Conservation (phyloP, 495 filamentous ascomycete genomes). For the Neurospora discreta region DNA sequence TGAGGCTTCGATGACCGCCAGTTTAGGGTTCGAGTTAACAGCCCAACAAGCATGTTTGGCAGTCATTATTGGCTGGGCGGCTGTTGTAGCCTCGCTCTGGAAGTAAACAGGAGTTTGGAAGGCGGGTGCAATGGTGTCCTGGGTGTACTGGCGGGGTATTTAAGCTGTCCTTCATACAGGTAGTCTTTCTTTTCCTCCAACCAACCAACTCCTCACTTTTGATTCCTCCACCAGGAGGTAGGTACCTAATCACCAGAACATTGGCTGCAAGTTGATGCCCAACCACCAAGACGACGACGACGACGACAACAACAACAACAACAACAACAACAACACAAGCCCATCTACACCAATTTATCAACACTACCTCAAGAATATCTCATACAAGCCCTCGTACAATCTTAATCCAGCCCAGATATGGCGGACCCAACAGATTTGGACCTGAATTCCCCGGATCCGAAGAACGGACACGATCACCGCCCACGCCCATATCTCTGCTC, state of each 20-base stretch:
- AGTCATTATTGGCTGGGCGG: neutral
- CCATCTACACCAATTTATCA: neutral
- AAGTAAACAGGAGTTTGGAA: neutral
- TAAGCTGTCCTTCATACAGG: too few relatives aligned
- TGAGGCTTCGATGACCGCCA: neutral
- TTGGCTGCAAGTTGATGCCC: neutral
- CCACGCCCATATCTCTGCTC: neutral
- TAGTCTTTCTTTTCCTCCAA: too few relatives aligned
- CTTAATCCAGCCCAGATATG: neutral
- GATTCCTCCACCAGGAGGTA: too few relatives aligned
- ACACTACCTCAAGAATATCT: neutral
- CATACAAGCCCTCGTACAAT: neutral
- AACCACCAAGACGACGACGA: neutral
- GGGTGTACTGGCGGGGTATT: too few relatives aligned
- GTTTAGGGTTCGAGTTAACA: neutral
- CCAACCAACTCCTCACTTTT: too few relatives aligned
- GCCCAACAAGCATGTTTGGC: neutral
- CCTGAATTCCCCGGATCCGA: neutral
- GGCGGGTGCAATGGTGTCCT: too few relatives aligned
- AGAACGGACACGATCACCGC: neutral
- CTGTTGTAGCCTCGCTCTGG: neutral
- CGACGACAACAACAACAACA: too few relatives aligned
- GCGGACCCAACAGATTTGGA: neutral
- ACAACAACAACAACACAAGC: neutral
- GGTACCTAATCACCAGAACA: too few relatives aligned